Evolutionary conservation across 1,284 basidiomycete species (phyloP), one percentile per base, ranked within the genome.

Genomic region (Puccinia horiana): DNA sequence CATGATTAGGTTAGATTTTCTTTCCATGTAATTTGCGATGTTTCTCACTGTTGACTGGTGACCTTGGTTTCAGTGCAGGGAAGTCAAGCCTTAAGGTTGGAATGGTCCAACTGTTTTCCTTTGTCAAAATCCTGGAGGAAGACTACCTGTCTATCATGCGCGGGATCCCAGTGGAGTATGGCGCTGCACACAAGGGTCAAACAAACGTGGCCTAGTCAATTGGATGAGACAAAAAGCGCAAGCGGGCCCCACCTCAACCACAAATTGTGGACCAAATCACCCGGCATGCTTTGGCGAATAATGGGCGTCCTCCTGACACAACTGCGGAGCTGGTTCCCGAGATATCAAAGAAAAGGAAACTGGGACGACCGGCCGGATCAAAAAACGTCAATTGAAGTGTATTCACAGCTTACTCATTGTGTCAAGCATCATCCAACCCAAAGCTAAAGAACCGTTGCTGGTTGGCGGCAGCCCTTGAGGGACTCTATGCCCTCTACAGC

Each of bases 1-100:
- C 40, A 44, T 67, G 63, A 67, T 67, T 2, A 67, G 63, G 63
- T 35, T 37, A 37, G n/a, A n/a, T n/a, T n/a, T n/a, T n/a, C n/a
- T n/a, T 32, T 67, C 12, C 26, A 12, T 20, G 11, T 20, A 29
- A 23, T 8, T 67, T 67, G 35, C 18, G 18, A 6, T 11, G 1
- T 40, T 67, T 67, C 52, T 20, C 23, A 14, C 1, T 67, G 26
- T 23, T 14, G 3, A 16, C 32, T 67, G 18, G 6, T 16, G 9
- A 67, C 35, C 63, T 29, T 40, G 9, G 16, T 23, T 9, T 58
- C 56, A 58, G 56, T 58, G 20, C 8, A 5, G 56, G 56, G 9
- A 58, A 58, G 23, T 9, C 56, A 6, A 11, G 11, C 23, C 56
- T 58, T 20, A 58, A 9, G 56, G 56, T 58, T 23, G 56, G 56